Percentiles rank a stretch among this genome's conserved stretches.
Conservation (phyloP, 768 basidiomycete species). For the Hygrocybe coccinea region DNA sequence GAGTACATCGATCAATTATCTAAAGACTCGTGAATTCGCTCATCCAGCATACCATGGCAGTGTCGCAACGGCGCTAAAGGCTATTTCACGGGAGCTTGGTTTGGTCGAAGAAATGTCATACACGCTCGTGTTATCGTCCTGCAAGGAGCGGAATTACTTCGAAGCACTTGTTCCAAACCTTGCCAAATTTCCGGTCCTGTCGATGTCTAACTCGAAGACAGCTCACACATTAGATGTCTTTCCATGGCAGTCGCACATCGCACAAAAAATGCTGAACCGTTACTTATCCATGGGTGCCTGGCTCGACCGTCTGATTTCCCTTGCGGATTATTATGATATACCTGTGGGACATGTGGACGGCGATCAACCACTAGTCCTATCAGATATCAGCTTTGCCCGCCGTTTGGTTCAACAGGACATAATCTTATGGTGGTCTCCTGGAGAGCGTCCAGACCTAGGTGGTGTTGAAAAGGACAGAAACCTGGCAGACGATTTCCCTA, state of each 20-base stretch:
- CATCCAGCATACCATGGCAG: conserved; percentile 74
- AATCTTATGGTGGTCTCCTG: conserved; percentile 94
- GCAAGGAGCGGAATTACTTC: conserved; percentile 79
- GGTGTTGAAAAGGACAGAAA: conserved; percentile 85
- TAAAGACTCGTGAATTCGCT: conserved; percentile 52
- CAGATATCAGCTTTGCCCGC: conserved; percentile 89
- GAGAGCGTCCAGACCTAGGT: conserved; percentile 85
- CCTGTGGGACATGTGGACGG: conserved; percentile 90
- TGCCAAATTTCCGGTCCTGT: conserved; percentile 79
- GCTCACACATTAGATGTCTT: conserved; percentile 77
- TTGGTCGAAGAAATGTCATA: conserved; percentile 68
- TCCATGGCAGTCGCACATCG: conserved; percentile 83
- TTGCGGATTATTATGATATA: conserved; percentile 88
- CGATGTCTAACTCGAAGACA: conserved; percentile 74
- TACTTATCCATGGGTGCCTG: conserved; percentile 75
- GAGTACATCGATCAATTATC: conserved; percentile 58
- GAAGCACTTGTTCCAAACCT: conserved; percentile 67
- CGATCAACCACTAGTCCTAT: conserved; percentile 81
- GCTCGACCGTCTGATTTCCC: conserved; percentile 71
- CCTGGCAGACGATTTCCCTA: conserved; percentile 69
- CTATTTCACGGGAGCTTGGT: conserved; percentile 82
- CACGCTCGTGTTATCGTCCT: conserved; percentile 79
- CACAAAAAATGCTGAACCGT: conserved; percentile 76
- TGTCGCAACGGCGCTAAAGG: conserved; percentile 75
- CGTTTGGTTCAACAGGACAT: conserved; percentile 83